Conservation (phyloP, 345 rosid genomes). For the Gossypium sturtianum region DNA sequence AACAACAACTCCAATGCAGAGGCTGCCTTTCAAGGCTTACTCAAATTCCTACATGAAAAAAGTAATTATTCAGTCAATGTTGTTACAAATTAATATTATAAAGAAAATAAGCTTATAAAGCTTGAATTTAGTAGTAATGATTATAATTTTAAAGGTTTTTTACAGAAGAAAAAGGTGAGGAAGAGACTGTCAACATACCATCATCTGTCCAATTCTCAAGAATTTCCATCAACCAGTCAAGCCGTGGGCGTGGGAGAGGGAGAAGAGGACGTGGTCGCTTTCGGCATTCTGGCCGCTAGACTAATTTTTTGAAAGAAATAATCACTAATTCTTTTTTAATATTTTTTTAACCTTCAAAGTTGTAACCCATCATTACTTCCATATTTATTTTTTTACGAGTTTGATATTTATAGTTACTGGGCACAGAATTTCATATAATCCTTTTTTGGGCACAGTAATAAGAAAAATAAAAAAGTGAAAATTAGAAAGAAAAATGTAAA, state of each 20-base stretch:
- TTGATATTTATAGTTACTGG: too few species aligned
- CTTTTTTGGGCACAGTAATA: too few species aligned
- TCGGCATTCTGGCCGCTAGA: too few species aligned
- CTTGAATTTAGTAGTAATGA: background rate
- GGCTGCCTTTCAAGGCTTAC: constrained; percentile 10
- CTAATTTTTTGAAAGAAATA: too few species aligned
- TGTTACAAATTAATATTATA: background rate
- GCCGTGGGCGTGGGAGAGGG: background rate
- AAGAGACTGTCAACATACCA: background rate
- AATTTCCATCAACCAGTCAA: background rate
- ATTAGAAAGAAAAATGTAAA: too few species aligned
- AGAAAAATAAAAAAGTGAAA: too few species aligned
- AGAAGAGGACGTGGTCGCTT: background rate
- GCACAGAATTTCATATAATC: too few species aligned
- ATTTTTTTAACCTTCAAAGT: too few species aligned
- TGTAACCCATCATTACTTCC: too few species aligned
- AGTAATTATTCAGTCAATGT: background rate
- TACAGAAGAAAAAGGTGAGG: background rate
- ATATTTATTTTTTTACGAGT: too few species aligned
- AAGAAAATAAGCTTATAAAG: background rate
- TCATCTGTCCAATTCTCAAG: background rate
- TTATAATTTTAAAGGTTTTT: background rate
- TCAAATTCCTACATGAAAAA: background rate
- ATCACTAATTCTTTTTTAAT: too few species aligned
- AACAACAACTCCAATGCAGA: background rate